Evolutionary conservation across 163 green algal species (phyloP).

Genomic region (Scenedesmus sp.): DNA sequence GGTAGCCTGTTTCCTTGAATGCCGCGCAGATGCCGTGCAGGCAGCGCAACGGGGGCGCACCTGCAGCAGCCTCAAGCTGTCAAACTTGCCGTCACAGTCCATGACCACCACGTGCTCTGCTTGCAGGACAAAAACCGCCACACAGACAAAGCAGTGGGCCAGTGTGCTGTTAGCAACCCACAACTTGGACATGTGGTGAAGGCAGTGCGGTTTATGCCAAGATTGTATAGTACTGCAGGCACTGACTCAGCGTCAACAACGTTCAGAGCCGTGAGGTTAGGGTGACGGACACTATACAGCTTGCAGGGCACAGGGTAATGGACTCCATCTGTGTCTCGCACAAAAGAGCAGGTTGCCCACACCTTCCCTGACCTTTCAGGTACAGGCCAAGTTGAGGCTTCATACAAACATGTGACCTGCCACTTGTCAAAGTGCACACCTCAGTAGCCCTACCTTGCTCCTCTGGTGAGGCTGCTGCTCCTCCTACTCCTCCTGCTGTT

Average conservation of each 20-base stretch:
- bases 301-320: no score
- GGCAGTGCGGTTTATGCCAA: no score
- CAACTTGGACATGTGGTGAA: no score
- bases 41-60: not conserved
- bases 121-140: not conserved
- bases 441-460: not conserved
- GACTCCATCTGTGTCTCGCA: no score
- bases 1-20: not conserved
- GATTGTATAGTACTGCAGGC: no score
- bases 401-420: not conserved
- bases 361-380: not conserved
- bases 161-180: not conserved
- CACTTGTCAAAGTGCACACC: not conserved
- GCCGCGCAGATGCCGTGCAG: not conserved
- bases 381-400: not conserved
- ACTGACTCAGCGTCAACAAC: no score
- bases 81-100: conserved; percentile 69
- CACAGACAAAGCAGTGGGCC: not conserved
- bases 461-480: not conserved
- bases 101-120: conserved; percentile 58
- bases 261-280: no score
- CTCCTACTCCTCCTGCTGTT: no score
- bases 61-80: conserved; percentile 59
- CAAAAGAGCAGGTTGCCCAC: no score
- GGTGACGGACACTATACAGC: no score